These are phyloP conservation scores for Fusarium begoniae DNA, from an alignment of 2,329 filamentous ascomycete genomes.

Conservation along the genomic window DNA sequence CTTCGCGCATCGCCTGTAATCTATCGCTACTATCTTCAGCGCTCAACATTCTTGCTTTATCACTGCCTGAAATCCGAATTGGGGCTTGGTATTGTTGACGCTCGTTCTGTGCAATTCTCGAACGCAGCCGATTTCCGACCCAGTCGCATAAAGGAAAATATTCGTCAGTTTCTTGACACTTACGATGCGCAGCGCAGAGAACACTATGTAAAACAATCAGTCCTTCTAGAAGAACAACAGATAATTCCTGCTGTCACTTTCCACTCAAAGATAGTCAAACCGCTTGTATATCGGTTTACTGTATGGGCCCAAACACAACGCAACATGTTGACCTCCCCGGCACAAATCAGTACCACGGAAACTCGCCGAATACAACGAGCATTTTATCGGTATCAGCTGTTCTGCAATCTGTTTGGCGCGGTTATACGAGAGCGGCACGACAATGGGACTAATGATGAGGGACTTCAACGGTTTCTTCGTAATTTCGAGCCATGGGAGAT, in stretches of 20 bases:
- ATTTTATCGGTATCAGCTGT: constrained; percentile 23
- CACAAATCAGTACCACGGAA: constrained; percentile 5
- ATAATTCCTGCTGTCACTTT: neutral
- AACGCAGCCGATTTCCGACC: neutral
- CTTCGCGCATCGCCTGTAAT: neutral
- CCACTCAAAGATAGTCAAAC: neutral
- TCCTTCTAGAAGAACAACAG: neutral
- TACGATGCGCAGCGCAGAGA: neutral
- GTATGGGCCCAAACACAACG: neutral
- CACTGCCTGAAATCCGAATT: neutral
- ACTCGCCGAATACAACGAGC: neutral
- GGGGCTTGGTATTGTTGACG: neutral
- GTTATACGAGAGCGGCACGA: too few relatives aligned
- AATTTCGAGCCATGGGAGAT: neutral
- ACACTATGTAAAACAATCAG: neutral
- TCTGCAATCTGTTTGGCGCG: constrained; percentile 6
- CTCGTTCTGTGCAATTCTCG: neutral
- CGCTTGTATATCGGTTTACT: neutral
- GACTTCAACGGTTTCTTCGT: neutral
- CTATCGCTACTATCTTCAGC: neutral
- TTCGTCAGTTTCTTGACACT: neutral
- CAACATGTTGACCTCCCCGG: neutral
- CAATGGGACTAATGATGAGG: neutral
- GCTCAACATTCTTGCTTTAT: neutral
- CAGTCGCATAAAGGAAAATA: neutral